Percentiles rank a stretch among this genome's conserved stretches.
Conservation (phyloP, 495 filamentous ascomycete species). For the Parathielavia hyrcaniae region DNA sequence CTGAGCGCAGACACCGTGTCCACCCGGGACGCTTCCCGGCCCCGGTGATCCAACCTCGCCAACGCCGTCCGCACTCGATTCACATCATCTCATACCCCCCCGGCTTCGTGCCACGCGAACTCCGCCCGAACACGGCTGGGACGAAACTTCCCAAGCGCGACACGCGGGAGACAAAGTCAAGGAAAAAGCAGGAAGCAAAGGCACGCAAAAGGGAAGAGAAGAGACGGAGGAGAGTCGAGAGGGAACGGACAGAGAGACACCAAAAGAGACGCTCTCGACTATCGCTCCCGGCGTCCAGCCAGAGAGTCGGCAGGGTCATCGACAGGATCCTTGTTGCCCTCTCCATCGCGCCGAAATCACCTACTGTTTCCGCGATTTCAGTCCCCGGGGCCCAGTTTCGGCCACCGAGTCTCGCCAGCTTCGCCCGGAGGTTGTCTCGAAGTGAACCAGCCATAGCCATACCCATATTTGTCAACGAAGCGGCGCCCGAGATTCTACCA, state of each 20-base stretch:
- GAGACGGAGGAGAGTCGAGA: conserved; percentile 25
- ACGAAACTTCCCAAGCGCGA: conserved; percentile 18
- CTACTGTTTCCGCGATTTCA: conserved; percentile 15
- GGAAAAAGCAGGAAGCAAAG: conserved; percentile 24
- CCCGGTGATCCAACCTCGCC: conserved; percentile 47
- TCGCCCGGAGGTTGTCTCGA: conserved; percentile 28
- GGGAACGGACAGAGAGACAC: conserved; percentile 29
- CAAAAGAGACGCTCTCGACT: conserved; percentile 34
- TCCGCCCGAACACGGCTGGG: conserved; percentile 26
- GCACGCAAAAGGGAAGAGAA: conserved; percentile 22
- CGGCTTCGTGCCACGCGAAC: conserved; percentile 45
- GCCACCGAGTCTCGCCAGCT: conserved; percentile 30
- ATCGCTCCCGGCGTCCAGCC: conserved; percentile 30
- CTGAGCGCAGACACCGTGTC: conserved; percentile 31
- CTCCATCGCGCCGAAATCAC: conserved; percentile 24
- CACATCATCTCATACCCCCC: conserved; percentile 51
- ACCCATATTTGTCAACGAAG: conserved; percentile 21
- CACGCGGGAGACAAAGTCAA: conserved; percentile 27
- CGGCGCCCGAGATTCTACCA: conserved; percentile 23
- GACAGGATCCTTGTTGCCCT: conserved; percentile 41
- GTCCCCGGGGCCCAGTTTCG: conserved; percentile 14
- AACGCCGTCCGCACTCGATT: conserved; percentile 49
- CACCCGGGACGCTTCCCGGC: conserved; percentile 36
- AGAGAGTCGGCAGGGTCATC: conserved; percentile 32
- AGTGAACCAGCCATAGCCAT: conserved; percentile 12